Evolutionary conservation across 2,329 filamentous ascomycete species (phyloP).

Genomic region (Thyridium curvatum): DNA sequence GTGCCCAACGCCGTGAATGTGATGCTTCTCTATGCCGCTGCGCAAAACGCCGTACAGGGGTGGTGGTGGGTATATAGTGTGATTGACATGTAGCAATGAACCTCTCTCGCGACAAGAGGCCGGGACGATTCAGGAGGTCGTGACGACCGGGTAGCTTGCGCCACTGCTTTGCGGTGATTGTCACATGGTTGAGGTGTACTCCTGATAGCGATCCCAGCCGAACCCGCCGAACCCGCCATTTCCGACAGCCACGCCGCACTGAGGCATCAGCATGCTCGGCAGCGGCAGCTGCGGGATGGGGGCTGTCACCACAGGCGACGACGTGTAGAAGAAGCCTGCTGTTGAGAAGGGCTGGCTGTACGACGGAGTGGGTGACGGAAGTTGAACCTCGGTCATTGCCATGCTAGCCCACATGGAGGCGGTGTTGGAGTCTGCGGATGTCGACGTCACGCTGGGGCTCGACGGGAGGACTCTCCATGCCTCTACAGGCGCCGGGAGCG

Average conservation of each 20-base stretch:
- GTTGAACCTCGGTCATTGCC: slow-evolving; percentile 64
- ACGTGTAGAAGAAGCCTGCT: slow-evolving; percentile 69
- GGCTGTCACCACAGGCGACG: slow-evolving; percentile 63
- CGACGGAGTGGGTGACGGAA: slow-evolving; percentile 73
- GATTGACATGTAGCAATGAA: not conserved
- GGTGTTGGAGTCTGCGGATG: slow-evolving; percentile 58
- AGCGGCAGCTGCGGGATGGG: slow-evolving; percentile 73
- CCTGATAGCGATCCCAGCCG: slow-evolving; percentile 80
- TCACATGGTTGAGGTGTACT: slow-evolving; percentile 86
- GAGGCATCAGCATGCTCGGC: slow-evolving; percentile 78
- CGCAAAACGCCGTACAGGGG: not conserved
- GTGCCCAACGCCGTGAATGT: slow-evolving; percentile 36
- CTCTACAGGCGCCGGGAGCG: slow-evolving; percentile 67
- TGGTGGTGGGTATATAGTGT: not conserved
- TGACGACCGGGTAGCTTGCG: slow-evolving; percentile 40
- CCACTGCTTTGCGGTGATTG: slow-evolving; percentile 46
- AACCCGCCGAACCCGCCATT: slow-evolving; percentile 74
- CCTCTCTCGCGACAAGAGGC: no score
- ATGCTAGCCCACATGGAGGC: slow-evolving; percentile 75
- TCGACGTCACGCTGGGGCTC: slow-evolving; percentile 71
- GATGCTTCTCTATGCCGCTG: slow-evolving; percentile 1
- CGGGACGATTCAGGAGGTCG: slow-evolving; percentile 32
- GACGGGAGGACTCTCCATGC: slow-evolving; percentile 89
- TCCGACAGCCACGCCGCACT: slow-evolving; percentile 74
- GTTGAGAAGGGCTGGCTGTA: slow-evolving; percentile 75